These are phyloP conservation scores for Penicillium sp. DNA, from an alignment of 2,329 filamentous ascomycete genomes.

Conservation along the genomic window DNA sequence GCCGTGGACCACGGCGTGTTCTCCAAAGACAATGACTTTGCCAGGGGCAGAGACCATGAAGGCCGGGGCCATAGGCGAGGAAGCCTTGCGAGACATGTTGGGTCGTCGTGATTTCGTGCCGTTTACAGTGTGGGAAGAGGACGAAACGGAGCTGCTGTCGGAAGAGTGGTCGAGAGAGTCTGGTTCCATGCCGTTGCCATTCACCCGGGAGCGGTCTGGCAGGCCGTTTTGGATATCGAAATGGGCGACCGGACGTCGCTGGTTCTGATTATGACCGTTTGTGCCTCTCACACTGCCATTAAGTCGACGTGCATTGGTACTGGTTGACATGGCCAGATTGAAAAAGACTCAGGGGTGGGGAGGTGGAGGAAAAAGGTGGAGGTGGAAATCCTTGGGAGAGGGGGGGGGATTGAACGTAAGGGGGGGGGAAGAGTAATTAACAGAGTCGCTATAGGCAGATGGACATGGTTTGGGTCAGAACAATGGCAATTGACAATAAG, in stretches of 20 bases:
- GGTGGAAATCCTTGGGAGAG: not conserved
- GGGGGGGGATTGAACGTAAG: not conserved
- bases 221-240: slow-evolving; percentile 32
- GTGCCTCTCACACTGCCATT: slow-evolving; percentile 39
- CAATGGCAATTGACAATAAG: not conserved
- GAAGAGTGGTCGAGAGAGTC: slow-evolving; percentile 13
- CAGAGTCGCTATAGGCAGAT: slow-evolving; percentile 5
- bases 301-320: slow-evolving; percentile 34
- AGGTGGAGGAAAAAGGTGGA: slow-evolving; percentile 3
- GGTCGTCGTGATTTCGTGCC: slow-evolving; percentile 20
- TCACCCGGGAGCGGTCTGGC: slow-evolving; percentile 28
- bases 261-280: slow-evolving; percentile 23
- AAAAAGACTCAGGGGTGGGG: slow-evolving; percentile 25
- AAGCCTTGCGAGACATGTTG: slow-evolving; percentile 45
- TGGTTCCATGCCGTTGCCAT: slow-evolving; percentile 17
- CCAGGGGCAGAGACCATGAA: slow-evolving; percentile 99
- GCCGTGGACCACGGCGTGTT: slow-evolving; percentile 96
- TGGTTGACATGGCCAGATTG: slow-evolving; percentile 21
- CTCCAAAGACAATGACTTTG: slow-evolving; percentile 97
- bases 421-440: not conserved
- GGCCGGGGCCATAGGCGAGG: slow-evolving; percentile 73
- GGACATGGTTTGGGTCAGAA: not conserved
- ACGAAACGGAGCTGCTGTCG: slow-evolving; percentile 39
- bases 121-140: slow-evolving; percentile 33
- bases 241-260: slow-evolving; percentile 39